Evolutionary conservation across 2,329 filamentous ascomycete species (phyloP), one percentile per base, ranked within the genome.

Genomic region (Aschersonia sp.): DNA sequence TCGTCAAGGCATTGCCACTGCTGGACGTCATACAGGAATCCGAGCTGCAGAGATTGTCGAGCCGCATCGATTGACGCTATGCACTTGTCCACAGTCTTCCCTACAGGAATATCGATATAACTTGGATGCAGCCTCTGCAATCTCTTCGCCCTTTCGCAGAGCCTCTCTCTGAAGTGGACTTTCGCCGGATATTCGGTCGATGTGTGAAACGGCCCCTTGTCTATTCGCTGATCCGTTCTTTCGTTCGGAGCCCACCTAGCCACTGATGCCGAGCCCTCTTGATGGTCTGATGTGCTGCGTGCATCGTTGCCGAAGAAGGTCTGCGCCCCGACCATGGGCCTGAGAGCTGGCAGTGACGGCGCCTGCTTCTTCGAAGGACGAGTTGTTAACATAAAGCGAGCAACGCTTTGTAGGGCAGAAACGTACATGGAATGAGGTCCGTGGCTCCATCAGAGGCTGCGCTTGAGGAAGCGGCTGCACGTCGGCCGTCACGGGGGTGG

Each of bases 311-410:
- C 59, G 50, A 69, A 65, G 48, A 58, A 66, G 2, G 65, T 67
- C 44, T 66, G 62, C 14, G 64, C 54, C 40, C 65, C 59, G 9
- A 54, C 51, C 31, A 67, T 58, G 4, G 65, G 65, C 49, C 61
- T 51, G 7, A 62, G 62, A 1, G 50, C 50, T 12, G 54, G 43
- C 8, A 51, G 50, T n/a, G 44, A 32, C n/a, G 41, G 50, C 41
- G 8, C 12, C 35, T 40, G 11, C 6, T 35, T n/a, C 44, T 44
- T 10, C 22, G 14, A 39, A 40, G 9, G 35, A 6, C 30, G 22
- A 5, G 37, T 40, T 44, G 40, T 30, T 47, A 37, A 32, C 2
- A 31, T 9, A 3, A 8, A n/a, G 35, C 12, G 35, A 37, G 8
- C 8, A 37, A 37, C 8, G 8, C 35, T 9, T 37, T 12, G 3